These are phyloP conservation scores for Rhodotorula diobovata DNA, from an alignment of 768 basidiomycete species.

Conservation along the genomic window DNA sequence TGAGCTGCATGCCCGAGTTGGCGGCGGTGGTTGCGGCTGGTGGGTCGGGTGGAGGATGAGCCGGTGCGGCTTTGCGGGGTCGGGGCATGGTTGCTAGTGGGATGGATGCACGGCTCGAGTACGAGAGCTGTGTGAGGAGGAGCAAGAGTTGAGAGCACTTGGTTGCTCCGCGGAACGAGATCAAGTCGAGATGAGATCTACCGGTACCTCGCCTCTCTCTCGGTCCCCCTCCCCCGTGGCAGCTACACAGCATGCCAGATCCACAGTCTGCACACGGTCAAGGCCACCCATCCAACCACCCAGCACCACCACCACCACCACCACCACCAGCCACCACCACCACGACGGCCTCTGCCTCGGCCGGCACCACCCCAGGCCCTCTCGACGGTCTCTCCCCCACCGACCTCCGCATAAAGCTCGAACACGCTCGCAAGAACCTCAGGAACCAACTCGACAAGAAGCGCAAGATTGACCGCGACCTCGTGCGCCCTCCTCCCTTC, in stretches of 20 bases:
- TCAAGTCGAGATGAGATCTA: neutral
- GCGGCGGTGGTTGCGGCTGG: neutral
- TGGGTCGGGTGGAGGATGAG: neutral
- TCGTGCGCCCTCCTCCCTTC: slow-evolving; percentile 11
- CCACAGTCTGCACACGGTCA: too few relatives aligned
- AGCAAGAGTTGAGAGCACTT: neutral
- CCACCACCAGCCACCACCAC: neutral
- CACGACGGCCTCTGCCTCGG: neutral
- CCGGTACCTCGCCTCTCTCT: too few relatives aligned
- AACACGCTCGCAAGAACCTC: slow-evolving; percentile 7
- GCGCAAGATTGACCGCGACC: slow-evolving; percentile 31
- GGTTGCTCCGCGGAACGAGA: too few relatives aligned
- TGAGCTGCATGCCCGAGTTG: slow-evolving; percentile 4
- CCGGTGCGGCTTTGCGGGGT: neutral
- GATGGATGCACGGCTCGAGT: neutral
- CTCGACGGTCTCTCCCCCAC: slow-evolving; percentile 24
- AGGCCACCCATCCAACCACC: too few relatives aligned
- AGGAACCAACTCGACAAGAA: slow-evolving; percentile 24
- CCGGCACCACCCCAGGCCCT: neutral
- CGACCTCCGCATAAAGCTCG: slow-evolving; percentile 34
- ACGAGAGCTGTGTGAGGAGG: too few relatives aligned
- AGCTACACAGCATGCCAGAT: too few relatives aligned
- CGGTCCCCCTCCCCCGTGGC: neutral
- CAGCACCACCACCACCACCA: neutral
- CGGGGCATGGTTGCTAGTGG: neutral